Evolutionary conservation across 1,284 basidiomycete species (phyloP).

Genomic region (Boletus sp.): DNA sequence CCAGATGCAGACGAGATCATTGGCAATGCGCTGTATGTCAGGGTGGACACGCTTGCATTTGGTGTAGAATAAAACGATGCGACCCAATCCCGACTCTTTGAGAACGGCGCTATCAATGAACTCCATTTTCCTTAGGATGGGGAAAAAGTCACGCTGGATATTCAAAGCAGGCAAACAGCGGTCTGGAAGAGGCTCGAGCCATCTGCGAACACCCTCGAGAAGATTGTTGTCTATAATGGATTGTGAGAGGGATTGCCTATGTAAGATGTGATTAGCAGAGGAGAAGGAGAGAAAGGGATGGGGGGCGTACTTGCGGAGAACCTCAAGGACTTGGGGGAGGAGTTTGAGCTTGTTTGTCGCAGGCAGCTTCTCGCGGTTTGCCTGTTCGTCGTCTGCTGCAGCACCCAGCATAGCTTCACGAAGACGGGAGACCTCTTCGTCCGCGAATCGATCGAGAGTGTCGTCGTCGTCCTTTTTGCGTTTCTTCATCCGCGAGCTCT

Average conservation of each 20-base stretch:
- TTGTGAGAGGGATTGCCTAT: constrained; percentile 81
- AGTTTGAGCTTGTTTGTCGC: constrained; percentile 84
- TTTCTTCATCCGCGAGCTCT: constrained; percentile 59
- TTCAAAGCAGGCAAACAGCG: constrained; percentile 91
- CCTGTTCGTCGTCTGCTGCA: constrained; percentile 79
- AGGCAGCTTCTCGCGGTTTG: constrained; percentile 80
- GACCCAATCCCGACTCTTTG: constrained; percentile 90
- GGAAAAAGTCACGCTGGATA: constrained; percentile 92
- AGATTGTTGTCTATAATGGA: constrained; percentile 95
- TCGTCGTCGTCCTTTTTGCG: constrained; percentile 77
- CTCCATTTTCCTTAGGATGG: constrained; percentile 81
- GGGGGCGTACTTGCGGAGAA: constrained; percentile 80
- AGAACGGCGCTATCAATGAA: constrained; percentile 89
- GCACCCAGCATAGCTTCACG: constrained; percentile 85
- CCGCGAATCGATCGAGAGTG: constrained; percentile 80
- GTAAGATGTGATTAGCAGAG: background rate
- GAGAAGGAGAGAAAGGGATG: background rate
- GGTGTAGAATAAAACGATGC: constrained; percentile 93
- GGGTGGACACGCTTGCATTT: constrained; percentile 87
- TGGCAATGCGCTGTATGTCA: constrained; percentile 76
- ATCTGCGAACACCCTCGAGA: constrained; percentile 84
- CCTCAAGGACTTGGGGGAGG: constrained; percentile 87
- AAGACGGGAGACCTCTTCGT: constrained; percentile 85
- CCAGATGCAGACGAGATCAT: constrained; percentile 84
- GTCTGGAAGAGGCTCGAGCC: constrained; percentile 95